These are phyloP conservation scores for Ogataea philodendri DNA, from an alignment of 805 yeast species.

Conservation along the genomic window DNA sequence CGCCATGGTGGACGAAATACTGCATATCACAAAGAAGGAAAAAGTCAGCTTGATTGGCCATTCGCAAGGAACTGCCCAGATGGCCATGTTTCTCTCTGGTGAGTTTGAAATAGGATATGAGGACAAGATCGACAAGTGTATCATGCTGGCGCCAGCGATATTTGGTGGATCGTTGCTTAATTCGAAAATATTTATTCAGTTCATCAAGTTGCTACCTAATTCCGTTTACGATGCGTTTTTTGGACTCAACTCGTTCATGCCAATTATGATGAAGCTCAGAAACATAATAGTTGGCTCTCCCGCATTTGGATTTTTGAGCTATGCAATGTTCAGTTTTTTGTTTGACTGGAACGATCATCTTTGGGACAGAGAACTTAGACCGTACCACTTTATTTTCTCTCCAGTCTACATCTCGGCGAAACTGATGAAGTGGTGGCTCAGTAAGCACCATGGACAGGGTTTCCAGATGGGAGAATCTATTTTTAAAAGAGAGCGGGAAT, in stretches of 20 bases:
- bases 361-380: conserved; percentile 69
- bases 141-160: conserved; percentile 88
- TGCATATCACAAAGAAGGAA: conserved; percentile 34
- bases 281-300: conserved; percentile 44
- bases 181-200: conserved; percentile 56
- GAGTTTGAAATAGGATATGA: conserved; percentile 37
- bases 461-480: conserved; percentile 45
- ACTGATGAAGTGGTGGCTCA: conserved; percentile 91
- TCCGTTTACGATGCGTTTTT: conserved; percentile 50
- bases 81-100: conserved; percentile 63
- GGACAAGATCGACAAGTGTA: conserved; percentile 59
- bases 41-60: conserved; percentile 73
- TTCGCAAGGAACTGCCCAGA: conserved; percentile 92
- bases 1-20: conserved; percentile 61
- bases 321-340: conserved; percentile 79
- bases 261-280: conserved; percentile 65
- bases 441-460: conserved; percentile 45
- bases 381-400: conserved; percentile 78
- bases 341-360: conserved; percentile 83
- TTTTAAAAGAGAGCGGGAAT: conserved; percentile 49
- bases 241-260: conserved; percentile 78
- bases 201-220: conserved; percentile 54
- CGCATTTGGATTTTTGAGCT: conserved; percentile 64
- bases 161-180: conserved; percentile 79
- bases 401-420: conserved; percentile 80